A percentile compares a stretch with the other conserved stretches of the same genome.
phyloP scores from a whole-genome alignment of 1,284 basidiomycete species.

The Violaceomyces palustris region DNA sequence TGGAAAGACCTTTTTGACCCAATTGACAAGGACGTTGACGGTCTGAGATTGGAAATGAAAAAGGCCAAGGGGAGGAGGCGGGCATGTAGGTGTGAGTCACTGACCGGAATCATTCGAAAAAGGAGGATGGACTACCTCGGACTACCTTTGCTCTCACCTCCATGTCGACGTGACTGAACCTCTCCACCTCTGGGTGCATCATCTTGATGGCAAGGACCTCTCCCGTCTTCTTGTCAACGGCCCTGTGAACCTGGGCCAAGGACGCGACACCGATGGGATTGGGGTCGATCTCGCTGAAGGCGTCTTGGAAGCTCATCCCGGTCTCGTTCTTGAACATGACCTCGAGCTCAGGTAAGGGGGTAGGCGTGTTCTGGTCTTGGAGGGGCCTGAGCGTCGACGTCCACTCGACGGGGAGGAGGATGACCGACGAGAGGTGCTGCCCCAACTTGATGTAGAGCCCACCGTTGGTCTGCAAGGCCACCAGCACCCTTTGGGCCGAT shows the following conservation, averaged over 20 bases:
- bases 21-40: constrained; percentile 60
- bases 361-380: constrained; percentile 53
- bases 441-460: constrained; percentile 84
- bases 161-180: constrained; percentile 87
- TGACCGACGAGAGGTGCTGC: constrained; percentile 60
- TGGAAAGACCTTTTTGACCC: constrained; percentile 76
- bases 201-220: constrained; percentile 84
- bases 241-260: constrained; percentile 90
- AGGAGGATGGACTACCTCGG: constrained; percentile 57
- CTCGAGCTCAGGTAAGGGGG: constrained; percentile 49
- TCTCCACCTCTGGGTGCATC: constrained; percentile 89
- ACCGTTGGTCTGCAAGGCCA: constrained; percentile 63
- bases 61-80: neutral
- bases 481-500: constrained; percentile 45
- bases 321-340: constrained; percentile 49
- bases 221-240: constrained; percentile 60
- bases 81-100: no score
- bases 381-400: constrained; percentile 62
- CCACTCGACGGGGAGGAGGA: constrained; percentile 72
- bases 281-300: constrained; percentile 70
- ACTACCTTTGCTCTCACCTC: no score
- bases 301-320: constrained; percentile 45
- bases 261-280: constrained; percentile 89
- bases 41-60: constrained; percentile 29
- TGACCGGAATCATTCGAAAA: no score